Percentiles rank a stretch among this genome's conserved stretches.
Evolutionary conservation across 345 rosid species (phyloP).

Genomic region (Zanthoxylum bungeanum): DNA sequence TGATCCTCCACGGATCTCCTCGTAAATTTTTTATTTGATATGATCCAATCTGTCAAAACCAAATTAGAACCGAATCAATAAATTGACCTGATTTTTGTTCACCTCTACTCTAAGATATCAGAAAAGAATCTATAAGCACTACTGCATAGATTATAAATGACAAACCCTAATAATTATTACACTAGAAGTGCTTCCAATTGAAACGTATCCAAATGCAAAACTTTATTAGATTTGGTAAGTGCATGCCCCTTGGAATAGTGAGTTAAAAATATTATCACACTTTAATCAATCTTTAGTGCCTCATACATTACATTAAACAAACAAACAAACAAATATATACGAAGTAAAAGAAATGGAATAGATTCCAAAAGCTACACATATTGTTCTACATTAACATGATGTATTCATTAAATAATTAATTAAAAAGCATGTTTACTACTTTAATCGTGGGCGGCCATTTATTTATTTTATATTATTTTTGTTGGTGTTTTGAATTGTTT

Average conservation of each 20-base stretch:
- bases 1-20: too few relatives aligned
- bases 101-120: too few relatives aligned
- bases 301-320: background rate
- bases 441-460: background rate
- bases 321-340: background rate
- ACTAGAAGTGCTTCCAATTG: background rate
- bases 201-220: background rate
- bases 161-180: background rate
- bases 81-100: too few relatives aligned
- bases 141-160: background rate
- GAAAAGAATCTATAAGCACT: background rate
- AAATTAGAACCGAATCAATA: too few relatives aligned
- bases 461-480: too few relatives aligned
- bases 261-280: background rate
- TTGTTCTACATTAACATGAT: conserved; percentile 10
- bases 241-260: background rate
- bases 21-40: too few relatives aligned
- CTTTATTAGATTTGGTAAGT: background rate
- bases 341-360: background rate
- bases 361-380: conserved; percentile 14
- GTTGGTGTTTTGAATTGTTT: background rate
- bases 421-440: background rate
- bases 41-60: too few relatives aligned
- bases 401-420: background rate
- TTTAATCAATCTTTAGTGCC: background rate